Base-by-base conservation (phyloP, 2,329 filamentous ascomycete species). In the Xylaria multiplex region DNA sequence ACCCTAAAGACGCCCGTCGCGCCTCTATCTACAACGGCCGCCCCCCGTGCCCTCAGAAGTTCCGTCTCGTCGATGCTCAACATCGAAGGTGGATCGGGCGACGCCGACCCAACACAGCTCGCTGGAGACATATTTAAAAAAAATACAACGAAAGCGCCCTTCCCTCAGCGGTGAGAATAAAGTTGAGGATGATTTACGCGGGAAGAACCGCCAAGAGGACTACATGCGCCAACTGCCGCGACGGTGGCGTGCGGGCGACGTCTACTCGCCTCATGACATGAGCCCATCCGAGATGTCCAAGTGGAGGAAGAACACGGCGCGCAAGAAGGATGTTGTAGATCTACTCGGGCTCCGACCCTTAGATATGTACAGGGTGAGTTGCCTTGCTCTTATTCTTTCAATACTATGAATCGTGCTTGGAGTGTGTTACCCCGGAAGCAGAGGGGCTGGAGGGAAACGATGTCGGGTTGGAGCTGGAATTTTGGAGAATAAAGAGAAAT, bases 251-350 rank as follows among this genome's bases (percentile, higher is more conserved):
- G 74, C 82, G 0, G 96, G 96, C 72, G 94, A 98, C 77, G 85
- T 97, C 59, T 98, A 98, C 81, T 87, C 93, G 66, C 96, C 96
- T 40, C 92, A 94, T 77, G 96, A 99, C 80, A 79, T 99, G 76
- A 91, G 88, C 62, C 85, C 89, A 27, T 81, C 83, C 42, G 94
- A 97, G 85, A 90, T 92, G 88, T 81, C 81, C 76, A 97, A 97
- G 83, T 97, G 91, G 91, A 89, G 86, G 78, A 84, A 81, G 77
- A 81, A 80, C 70, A 79, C 81, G 62, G 80, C 78, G 70, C 86
- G 86, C 67, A 81, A 84, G 46, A 83, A 77, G 60, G 95, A 99
- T 78, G 87, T 91, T 6, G 88, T 97, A 70, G 93, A 97, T 78
- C 82, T 90, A 45, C 78, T 97, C 75, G 91, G 90, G 24, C 83